Base-by-base conservation (phyloP, 495 filamentous ascomycete genomes). In the Penicillium lagena region DNA sequence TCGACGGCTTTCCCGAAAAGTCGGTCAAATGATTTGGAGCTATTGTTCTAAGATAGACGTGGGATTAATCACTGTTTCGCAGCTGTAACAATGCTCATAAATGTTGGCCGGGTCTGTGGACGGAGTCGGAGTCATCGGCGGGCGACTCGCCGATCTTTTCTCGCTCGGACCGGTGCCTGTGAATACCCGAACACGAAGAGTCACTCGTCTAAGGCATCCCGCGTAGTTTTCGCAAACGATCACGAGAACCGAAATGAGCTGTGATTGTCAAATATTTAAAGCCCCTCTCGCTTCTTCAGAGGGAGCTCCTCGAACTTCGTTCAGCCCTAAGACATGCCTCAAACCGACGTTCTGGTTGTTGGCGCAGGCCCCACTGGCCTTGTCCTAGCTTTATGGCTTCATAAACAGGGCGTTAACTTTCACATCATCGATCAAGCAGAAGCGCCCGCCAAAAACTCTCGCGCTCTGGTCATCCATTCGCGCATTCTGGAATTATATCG, bases 361-460 rank as follows among this genome's bases (percentile, higher is more conserved):
- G 70, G 70, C 9, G 70, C 62, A 37, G 70, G 70, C 11, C 66
- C 63, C 12, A 62, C 65, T 15, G 70, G 70, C 30, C 65, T 74
- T 9, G 54, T 67, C 3, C 52, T 66, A 13, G 66, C 69, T 35
- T 49, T 71, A 27, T 69, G 56, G 63, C 62, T 73, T 11, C 52
- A 60, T 27, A 46, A 40, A 35, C 61, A 66, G 46, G 61, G 61
- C 22, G 33, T 71, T 34, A 55, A 43, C 2, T 46, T 65, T 28
- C 65, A 57, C 35, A 64, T 71, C 32, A 47, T 69, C 29, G 70
- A 74, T 41, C 52, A 62, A 41, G 54, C 51, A 28, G 43, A 52
- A 6, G 46, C 48, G 1, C 55, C 47, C 2, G 48, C 53, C n/a
- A 55, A 48, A 17, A 58, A 62, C 12, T 69, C 68, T 0, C 64